A percentile compares a stretch with the other conserved stretches of the same genome.
Evolutionary conservation across 1,284 basidiomycete species (phyloP).

Genomic region (Tylopilus sp.): DNA sequence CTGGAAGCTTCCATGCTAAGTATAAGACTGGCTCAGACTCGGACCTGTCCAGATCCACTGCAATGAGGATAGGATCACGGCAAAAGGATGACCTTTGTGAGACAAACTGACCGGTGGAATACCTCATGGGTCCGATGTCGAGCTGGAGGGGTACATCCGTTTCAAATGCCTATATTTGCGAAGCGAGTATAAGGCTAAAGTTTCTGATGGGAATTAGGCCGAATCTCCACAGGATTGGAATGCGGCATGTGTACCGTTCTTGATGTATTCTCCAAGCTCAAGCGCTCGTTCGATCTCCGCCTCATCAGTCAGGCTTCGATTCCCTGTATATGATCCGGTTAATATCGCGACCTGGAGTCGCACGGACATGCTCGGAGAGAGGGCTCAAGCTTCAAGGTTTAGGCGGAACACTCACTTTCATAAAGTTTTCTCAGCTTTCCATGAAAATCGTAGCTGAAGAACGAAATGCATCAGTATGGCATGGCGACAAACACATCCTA

Average conservation of each 20-base stretch:
- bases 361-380: background rate
- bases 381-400: too few relatives aligned
- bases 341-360: background rate
- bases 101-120: background rate
- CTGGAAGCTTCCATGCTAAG: background rate
- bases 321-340: constrained; percentile 61
- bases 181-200: constrained; percentile 86
- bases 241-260: constrained; percentile 75
- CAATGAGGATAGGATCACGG: background rate
- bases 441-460: constrained; percentile 78
- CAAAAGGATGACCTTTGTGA: background rate
- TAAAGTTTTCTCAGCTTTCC: constrained; percentile 75
- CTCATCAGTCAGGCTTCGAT: constrained; percentile 74
- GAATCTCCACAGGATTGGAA: background rate
- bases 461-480: constrained; percentile 16
- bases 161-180: constrained; percentile 89
- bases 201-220: constrained; percentile 64
- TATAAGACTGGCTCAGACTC: background rate
- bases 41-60: background rate
- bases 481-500: constrained; percentile 23
- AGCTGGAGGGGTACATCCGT: constrained; percentile 68
- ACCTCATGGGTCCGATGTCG: constrained; percentile 20
- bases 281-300: constrained; percentile 85
- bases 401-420: constrained; percentile 62
- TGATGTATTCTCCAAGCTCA: constrained; percentile 87